Conservation (phyloP, 805 yeast genomes). For the Clavispora vitiphila region DNA sequence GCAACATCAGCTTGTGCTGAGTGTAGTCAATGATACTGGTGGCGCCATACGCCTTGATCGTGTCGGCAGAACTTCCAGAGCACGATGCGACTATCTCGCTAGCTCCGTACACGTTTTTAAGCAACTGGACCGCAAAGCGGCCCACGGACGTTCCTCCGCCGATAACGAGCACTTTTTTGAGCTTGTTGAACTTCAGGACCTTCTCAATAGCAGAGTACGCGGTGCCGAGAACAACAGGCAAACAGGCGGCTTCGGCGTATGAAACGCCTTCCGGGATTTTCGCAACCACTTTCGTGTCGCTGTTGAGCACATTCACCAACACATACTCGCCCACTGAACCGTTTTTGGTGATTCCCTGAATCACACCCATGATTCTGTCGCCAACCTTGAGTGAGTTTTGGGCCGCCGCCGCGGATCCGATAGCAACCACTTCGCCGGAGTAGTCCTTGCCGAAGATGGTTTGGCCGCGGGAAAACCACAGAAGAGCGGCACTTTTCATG, state of each 20-base stretch:
- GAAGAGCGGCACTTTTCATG: constrained; percentile 14
- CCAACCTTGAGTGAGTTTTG: constrained; percentile 20
- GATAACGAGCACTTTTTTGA: constrained; percentile 51
- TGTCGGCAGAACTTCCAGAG: constrained; percentile 43
- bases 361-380: constrained; percentile 27
- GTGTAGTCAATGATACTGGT: constrained; percentile 55
- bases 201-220: constrained; percentile 42
- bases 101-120: constrained; percentile 41
- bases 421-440: constrained; percentile 28
- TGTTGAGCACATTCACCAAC: constrained; percentile 29
- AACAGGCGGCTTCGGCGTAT: constrained; percentile 57
- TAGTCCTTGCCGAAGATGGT: constrained; percentile 30
- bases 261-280: constrained; percentile 42
- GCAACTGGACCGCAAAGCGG: constrained; percentile 48
- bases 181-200: constrained; percentile 28
- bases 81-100: constrained; percentile 53
- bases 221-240: constrained; percentile 61
- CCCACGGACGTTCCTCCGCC: constrained; percentile 80
- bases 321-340: constrained; percentile 49
- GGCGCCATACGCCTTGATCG: constrained; percentile 51
- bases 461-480: constrained; percentile 9
- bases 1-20: constrained; percentile 29
- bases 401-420: constrained; percentile 22
- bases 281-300: constrained; percentile 33
- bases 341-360: constrained; percentile 10